A percentile compares a stretch with the other conserved stretches of the same genome.
Evolutionary conservation across 2,329 filamentous ascomycete species (phyloP).

Genomic region (Rugonectria rugulosa): DNA sequence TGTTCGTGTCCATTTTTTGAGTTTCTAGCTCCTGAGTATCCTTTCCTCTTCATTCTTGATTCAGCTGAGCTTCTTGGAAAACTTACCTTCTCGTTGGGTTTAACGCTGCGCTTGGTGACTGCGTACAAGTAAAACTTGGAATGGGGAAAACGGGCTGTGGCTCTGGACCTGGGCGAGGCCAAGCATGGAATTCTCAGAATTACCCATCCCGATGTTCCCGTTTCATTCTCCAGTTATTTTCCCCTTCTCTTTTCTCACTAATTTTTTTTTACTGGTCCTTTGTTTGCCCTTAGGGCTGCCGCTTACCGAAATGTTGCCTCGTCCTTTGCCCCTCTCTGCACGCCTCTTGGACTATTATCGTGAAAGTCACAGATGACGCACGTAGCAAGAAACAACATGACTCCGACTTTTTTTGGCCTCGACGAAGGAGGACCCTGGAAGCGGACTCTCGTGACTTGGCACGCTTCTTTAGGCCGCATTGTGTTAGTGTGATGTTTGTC

Average conservation of each 20-base stretch:
- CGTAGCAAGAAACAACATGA: not conserved
- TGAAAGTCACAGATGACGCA: constrained; percentile 2
- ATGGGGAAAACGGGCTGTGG: constrained; percentile 5
- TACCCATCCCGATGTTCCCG: not conserved
- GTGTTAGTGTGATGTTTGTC: not conserved
- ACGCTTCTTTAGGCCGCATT: not conserved
- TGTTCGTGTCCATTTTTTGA: too few species aligned
- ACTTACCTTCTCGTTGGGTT: not conserved
- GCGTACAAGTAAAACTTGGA: not conserved
- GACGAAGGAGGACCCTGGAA: not conserved
- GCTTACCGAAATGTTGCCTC: not conserved
- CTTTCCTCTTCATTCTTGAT: not conserved
- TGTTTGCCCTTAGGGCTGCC: too few species aligned
- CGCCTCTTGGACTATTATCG: not conserved
- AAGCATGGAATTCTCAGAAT: not conserved
- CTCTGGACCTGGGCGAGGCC: not conserved
- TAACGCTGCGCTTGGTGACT: not conserved
- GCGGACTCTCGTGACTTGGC: constrained; percentile 10
- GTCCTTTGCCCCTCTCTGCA: not conserved
- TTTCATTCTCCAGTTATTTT: not conserved
- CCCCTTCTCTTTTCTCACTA: not conserved
- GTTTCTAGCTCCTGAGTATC: constrained; percentile 1
- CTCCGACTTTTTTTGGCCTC: not conserved
- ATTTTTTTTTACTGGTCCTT: too few species aligned
- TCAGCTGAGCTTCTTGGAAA: not conserved